Evolutionary conservation across 1,139 yeast species (phyloP), one percentile per base, ranked within the genome.

Genomic region (Scheffersomyces quercinus): DNA sequence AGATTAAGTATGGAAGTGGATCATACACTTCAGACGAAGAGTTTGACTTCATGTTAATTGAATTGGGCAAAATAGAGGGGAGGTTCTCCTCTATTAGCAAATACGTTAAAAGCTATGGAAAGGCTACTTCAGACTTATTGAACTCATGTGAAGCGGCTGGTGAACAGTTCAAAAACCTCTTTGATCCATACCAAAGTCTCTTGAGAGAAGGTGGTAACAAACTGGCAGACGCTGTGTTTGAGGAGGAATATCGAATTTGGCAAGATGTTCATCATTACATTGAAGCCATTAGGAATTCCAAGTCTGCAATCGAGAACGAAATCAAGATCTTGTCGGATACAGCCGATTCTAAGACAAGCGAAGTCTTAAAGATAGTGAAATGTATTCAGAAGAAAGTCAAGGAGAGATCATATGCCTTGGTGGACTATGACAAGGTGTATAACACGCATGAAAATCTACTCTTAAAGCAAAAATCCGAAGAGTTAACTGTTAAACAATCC

Each of bases 1-100:
- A 62, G 40, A 53, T 65, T 14, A 64, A 60, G 29, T 43, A 56
- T 28, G 49, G 46, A n/a, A 31, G 12, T 14, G 69, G 67, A 1
- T 57, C 67, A 3, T 58, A 55, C 32, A 68, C 73, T 0, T 48
- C 59, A 7, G 81, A 77, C 53, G 73, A 67, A 46, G 69, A 65
- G 13, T 75, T 72, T 49, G 72, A 74, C 37, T 47, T 36, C 0
- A 41, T 67, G 12, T 47, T 60, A 8, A 48, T 50, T 6, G 54
- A 52, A n/a, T 54, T 67, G n/a, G 38, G 46, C 3, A 39, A 43
- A 0, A 35, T 56, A 6, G 61, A 59, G 15, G 50, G 44, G 6
- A 49, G 50, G 3, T 35, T 70, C 13, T 45, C 51, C 5, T 41
- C 45, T 1, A 48, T 73, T 29, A 46, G 56, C 20, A 58, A 58